These are phyloP conservation scores for Plasmodium gallinaceum DNA, from an alignment of 169 alveolate species.

Conservation along the genomic window DNA sequence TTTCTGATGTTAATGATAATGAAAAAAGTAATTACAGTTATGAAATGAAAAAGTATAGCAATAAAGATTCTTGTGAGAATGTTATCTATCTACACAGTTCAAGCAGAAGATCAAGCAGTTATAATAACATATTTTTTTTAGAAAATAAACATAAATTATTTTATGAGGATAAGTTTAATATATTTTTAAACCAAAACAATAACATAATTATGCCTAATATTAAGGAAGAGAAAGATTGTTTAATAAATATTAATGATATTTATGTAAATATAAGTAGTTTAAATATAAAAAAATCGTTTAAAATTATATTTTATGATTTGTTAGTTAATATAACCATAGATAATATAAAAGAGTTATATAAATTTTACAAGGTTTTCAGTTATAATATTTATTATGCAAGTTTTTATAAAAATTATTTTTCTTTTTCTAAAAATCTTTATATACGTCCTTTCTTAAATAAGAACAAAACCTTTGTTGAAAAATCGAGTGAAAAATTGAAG, in stretches of 20 bases:
- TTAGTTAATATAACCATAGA: slow-evolving; percentile 48
- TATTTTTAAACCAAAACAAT: slow-evolving; percentile 51
- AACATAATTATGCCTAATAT: slow-evolving; percentile 68
- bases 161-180: slow-evolving; percentile 58
- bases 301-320: slow-evolving; percentile 29
- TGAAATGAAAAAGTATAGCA: neutral
- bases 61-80: neutral
- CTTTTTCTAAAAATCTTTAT: slow-evolving; percentile 35
- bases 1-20: neutral
- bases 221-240: slow-evolving; percentile 60
- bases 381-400: slow-evolving; percentile 52
- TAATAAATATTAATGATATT: slow-evolving; percentile 35
- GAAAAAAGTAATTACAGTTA: neutral
- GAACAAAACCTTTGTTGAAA: slow-evolving; percentile 10
- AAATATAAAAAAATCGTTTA: slow-evolving; percentile 19
- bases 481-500: slow-evolving; percentile 45
- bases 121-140: neutral
- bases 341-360: slow-evolving; percentile 47
- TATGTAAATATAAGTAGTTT: slow-evolving; percentile 7
- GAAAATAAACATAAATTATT: slow-evolving; percentile 25
- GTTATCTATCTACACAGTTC: neutral
- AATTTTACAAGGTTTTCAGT: slow-evolving; percentile 27
- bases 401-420: slow-evolving; percentile 37
- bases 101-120: neutral
- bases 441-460: slow-evolving; percentile 29